Percentiles rank a stretch among this genome's conserved stretches.
These are phyloP conservation scores for Sideroxylon spinosum DNA, from an alignment of 179 eudicot genomes.

Conservation along the genomic window DNA sequence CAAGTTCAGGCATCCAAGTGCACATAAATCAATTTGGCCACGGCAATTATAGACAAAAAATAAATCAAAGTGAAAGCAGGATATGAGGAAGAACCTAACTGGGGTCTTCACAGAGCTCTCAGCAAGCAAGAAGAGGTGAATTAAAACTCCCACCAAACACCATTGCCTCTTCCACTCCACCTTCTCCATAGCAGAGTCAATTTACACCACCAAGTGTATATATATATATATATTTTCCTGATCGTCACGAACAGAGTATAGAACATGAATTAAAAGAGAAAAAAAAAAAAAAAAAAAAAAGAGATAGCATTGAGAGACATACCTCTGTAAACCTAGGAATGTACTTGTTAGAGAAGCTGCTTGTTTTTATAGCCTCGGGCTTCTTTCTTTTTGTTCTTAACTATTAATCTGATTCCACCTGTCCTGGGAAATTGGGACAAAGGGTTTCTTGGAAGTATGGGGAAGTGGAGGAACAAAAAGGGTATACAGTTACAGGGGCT, in stretches of 20 bases:
- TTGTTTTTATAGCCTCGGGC: background rate
- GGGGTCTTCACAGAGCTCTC: constrained; percentile 19
- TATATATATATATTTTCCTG: too few relatives aligned
- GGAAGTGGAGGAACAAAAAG: background rate
- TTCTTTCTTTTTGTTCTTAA: background rate
- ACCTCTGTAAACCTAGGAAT: background rate
- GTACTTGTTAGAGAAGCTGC: background rate
- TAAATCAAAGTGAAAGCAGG: background rate
- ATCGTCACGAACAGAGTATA: background rate
- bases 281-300: background rate
- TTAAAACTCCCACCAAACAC: background rate
- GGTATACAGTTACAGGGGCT: background rate
- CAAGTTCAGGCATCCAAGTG: background rate
- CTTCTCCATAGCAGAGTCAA: background rate
- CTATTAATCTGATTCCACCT: background rate
- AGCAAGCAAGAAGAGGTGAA: constrained; percentile 8
- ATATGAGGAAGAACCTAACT: constrained; percentile 18
- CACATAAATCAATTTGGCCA: too few relatives aligned
- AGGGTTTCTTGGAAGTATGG: background rate
- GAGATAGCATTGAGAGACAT: background rate
- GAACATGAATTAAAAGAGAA: too few relatives aligned
- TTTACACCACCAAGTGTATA: background rate
- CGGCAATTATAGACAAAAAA: background rate
- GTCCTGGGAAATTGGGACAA: background rate
- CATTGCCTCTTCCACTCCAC: constrained; percentile 13